A percentile compares a stretch with the other conserved stretches of the same genome.
Conservation (phyloP, 306 rosid species). For the Dryas octopetala region DNA sequence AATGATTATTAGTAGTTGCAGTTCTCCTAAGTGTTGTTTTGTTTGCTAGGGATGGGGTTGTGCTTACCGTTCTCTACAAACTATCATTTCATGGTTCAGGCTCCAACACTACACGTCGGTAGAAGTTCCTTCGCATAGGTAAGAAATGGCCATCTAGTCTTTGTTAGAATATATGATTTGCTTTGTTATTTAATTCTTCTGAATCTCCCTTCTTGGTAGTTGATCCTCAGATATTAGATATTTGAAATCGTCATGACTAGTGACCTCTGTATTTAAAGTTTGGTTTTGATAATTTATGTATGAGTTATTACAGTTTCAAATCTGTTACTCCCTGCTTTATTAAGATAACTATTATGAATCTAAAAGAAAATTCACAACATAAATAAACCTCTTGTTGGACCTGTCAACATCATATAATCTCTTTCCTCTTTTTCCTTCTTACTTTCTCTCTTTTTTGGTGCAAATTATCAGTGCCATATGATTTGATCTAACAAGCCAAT, state of each 20-base stretch:
- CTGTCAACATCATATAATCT: too few relatives aligned
- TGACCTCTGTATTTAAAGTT: too few relatives aligned
- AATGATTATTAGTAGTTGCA: constrained; percentile 23
- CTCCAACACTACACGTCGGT: constrained; percentile 87
- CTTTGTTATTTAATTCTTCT: neutral
- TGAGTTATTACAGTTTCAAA: neutral
- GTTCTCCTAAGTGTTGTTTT: constrained; percentile 42
- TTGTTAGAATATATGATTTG: neutral
- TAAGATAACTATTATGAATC: neutral
- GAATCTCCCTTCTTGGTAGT: too few relatives aligned
- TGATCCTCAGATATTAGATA: neutral
- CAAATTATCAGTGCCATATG: constrained; percentile 2
- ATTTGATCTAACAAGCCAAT: constrained; percentile 27
- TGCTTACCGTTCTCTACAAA: constrained; percentile 96
- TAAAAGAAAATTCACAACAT: neutral
- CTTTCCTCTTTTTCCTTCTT: neutral
- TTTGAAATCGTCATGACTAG: constrained; percentile 1
- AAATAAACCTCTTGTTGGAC: neutral
- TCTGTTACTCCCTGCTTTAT: neutral
- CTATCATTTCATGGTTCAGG: constrained; percentile 93
- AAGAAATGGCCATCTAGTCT: constrained; percentile 10
- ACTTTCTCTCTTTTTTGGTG: neutral
- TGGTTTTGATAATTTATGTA: too few relatives aligned
- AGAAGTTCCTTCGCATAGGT: constrained; percentile 94
- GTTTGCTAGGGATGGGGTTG: constrained; percentile 93